Evolutionary conservation across 2,329 filamentous ascomycete species (phyloP).

Genomic region (Eutypella sp.): DNA sequence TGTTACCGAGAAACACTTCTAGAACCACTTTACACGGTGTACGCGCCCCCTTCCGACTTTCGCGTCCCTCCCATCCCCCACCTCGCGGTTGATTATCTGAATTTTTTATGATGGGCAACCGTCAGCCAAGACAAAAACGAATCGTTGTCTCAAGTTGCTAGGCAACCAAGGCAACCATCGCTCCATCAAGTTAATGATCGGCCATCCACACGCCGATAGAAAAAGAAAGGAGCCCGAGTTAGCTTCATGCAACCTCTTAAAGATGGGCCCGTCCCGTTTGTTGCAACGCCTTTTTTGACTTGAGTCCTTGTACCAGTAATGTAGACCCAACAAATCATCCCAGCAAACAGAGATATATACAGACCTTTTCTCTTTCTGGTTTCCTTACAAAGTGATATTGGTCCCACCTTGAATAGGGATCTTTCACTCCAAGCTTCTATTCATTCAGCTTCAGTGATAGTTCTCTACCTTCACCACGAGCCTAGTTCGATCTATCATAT

Average conservation of each 20-base stretch:
- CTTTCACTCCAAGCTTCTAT: constrained; percentile 17
- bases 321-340: constrained; percentile 8
- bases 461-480: too few relatives aligned
- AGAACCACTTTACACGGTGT: constrained; percentile 35
- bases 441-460: too few relatives aligned
- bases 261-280: constrained; percentile 14
- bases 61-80: constrained; percentile 19
- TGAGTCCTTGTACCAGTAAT: constrained; percentile 3
- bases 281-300: constrained; percentile 14
- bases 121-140: constrained; percentile 19
- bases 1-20: too few relatives aligned
- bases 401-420: too few relatives aligned
- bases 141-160: constrained; percentile 26
- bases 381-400: too few relatives aligned
- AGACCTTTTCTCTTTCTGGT: too few relatives aligned
- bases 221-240: constrained; percentile 16
- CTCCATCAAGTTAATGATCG: constrained; percentile 5
- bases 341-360: constrained; percentile 10
- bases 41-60: constrained; percentile 29
- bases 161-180: constrained; percentile 26
- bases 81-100: too few relatives aligned
- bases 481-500: constrained; percentile 26
- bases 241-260: constrained; percentile 32
- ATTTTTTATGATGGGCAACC: too few relatives aligned
- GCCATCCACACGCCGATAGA: constrained; percentile 13